Evolutionary conservation across 768 basidiomycete species (phyloP).

Genomic region (Phlebiopsis gigantea): DNA sequence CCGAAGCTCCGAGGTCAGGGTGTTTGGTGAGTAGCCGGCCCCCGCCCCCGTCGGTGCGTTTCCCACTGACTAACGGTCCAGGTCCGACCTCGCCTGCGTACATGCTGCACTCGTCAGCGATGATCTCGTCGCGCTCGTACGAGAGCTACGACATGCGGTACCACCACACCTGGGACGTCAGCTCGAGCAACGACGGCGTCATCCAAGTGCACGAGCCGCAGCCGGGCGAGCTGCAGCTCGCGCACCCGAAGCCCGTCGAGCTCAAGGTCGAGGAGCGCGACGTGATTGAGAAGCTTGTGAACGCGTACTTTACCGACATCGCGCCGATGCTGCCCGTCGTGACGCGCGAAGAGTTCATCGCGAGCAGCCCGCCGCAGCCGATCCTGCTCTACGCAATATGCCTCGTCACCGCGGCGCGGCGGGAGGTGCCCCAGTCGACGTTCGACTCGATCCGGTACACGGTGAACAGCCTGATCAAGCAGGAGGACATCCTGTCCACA

Average conservation of each 20-base stretch:
- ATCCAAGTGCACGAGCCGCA: constrained; percentile 72
- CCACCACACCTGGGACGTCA: constrained; percentile 85
- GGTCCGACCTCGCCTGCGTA: constrained; percentile 87
- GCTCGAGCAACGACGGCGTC: constrained; percentile 79
- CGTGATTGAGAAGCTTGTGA: constrained; percentile 76
- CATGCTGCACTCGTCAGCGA: constrained; percentile 84
- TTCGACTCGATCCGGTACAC: constrained; percentile 87
- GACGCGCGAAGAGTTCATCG: constrained; percentile 83
- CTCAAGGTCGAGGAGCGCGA: constrained; percentile 76
- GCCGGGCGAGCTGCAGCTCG: constrained; percentile 46
- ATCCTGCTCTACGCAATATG: constrained; percentile 92
- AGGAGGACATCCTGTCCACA: constrained; percentile 87
- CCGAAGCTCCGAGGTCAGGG: constrained; percentile 50
- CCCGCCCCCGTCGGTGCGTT: background rate
- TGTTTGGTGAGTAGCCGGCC: constrained; percentile 35
- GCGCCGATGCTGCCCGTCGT: constrained; percentile 88
- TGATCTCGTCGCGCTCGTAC: constrained; percentile 79
- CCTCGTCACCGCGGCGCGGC: constrained; percentile 81
- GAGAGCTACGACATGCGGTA: constrained; percentile 85
- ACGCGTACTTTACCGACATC: constrained; percentile 87
- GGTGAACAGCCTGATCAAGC: constrained; percentile 82
- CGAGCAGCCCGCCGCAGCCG: constrained; percentile 64
- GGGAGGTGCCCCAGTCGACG: constrained; percentile 78
- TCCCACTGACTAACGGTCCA: constrained; percentile 25
- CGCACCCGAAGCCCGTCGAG: constrained; percentile 60